A percentile compares a stretch with the other conserved stretches of the same genome.
Conservation (phyloP, 371 early-diverging fungal genomes). For the Parasitella parasitica region DNA sequence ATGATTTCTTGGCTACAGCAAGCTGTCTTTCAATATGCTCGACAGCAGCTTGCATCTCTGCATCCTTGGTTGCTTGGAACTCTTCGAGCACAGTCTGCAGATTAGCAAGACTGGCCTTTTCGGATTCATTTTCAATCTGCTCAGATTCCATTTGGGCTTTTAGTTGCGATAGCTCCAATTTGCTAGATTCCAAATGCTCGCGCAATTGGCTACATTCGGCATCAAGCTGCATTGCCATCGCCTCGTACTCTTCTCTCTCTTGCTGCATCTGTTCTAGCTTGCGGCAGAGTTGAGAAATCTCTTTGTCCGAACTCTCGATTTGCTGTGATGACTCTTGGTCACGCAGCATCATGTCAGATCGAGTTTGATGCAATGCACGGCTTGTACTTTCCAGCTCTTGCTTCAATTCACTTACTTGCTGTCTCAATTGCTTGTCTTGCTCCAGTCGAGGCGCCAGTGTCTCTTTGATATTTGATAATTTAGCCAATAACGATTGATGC, state of each 20-base stretch:
- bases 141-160: constrained; percentile 29
- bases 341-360: constrained; percentile 24
- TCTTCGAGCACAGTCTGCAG: constrained; percentile 84
- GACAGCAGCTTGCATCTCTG: constrained; percentile 78
- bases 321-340: constrained; percentile 29
- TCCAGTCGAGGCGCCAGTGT: constrained; percentile 43
- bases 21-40: constrained; percentile 67
- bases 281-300: constrained; percentile 17
- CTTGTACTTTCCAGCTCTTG: constrained; percentile 20
- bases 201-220: constrained; percentile 56
- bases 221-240: constrained; percentile 57
- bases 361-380: constrained; percentile 22
- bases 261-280: constrained; percentile 23
- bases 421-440: constrained; percentile 42
- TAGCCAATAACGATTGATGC: constrained; percentile 35
- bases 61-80: constrained; percentile 80
- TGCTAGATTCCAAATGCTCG: constrained; percentile 23
- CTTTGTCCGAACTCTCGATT: constrained; percentile 24
- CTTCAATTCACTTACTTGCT: constrained; percentile 27
- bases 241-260: constrained; percentile 63
- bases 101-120: constrained; percentile 72
- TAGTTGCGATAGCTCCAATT: constrained; percentile 47
- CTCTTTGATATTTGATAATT: constrained; percentile 42
- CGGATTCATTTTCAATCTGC: constrained; percentile 53
- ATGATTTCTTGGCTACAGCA: constrained; percentile 46